phyloP scores from a whole-genome alignment of 768 basidiomycete genomes.

The Tylopilus sp. region DNA sequence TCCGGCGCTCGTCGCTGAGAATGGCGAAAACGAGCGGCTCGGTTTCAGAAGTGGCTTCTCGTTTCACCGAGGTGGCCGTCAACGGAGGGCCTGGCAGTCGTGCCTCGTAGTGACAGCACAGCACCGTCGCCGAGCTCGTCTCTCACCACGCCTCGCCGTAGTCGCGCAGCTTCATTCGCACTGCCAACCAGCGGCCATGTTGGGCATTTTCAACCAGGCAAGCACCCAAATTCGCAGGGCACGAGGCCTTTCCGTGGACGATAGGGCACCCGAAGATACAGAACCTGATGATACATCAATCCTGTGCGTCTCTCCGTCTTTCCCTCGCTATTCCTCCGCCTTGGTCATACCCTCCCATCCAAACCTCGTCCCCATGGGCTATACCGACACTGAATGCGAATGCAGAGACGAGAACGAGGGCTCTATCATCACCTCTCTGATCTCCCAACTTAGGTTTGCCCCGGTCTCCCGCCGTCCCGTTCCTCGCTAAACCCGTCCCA shows the following conservation, averaged over 20 bases:
- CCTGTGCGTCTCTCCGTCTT: conserved; percentile 56
- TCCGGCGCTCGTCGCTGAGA: background rate
- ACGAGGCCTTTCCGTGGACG: conserved; percentile 63
- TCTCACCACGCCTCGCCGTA: conserved; percentile 27
- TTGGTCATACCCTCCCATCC: conserved; percentile 21
- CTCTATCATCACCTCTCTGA: conserved; percentile 81
- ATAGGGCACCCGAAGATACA: conserved; percentile 75
- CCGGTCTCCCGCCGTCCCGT: background rate
- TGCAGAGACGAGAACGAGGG: conserved; percentile 89
- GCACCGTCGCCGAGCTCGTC: conserved; percentile 1
- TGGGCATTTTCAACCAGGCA: conserved; percentile 76
- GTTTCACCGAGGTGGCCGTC: background rate
- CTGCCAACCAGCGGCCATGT: conserved; percentile 46
- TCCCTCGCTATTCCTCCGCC: conserved; percentile 21
- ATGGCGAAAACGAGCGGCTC: conserved; percentile 4
- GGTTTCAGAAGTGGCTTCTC: too few species aligned
- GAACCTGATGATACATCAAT: conserved; percentile 89
- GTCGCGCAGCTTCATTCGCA: conserved; percentile 15
- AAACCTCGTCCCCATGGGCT: conserved; percentile 29
- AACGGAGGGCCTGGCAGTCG: background rate
- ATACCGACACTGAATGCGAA: conserved; percentile 33
- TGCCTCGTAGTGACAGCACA: conserved; percentile 7
- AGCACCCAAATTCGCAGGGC: conserved; percentile 62
- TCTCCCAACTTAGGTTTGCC: conserved; percentile 80
- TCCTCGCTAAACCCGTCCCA: conserved; percentile 29